Evolutionary conservation across 1,284 basidiomycete species (phyloP).

Genomic region (Meira miltonrushii): DNA sequence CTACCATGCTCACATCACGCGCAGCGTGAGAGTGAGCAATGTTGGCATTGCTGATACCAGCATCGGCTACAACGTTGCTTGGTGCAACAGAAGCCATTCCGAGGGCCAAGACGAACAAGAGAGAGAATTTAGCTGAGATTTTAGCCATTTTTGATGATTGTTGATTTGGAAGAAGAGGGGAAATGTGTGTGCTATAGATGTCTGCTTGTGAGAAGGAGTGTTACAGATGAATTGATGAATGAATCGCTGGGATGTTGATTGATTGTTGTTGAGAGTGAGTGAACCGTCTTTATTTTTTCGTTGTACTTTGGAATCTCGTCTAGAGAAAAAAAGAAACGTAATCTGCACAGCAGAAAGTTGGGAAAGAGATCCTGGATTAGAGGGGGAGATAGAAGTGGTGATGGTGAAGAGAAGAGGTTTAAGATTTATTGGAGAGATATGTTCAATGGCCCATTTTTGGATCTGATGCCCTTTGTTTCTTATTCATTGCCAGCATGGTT

Average conservation of each 20-base stretch:
- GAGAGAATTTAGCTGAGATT: not conserved
- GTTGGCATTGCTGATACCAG: not conserved
- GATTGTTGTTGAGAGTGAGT: not conserved
- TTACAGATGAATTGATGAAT: not conserved
- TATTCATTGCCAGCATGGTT: too few species aligned
- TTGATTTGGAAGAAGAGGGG: not conserved
- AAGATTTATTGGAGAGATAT: too few species aligned
- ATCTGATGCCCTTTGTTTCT: too few species aligned
- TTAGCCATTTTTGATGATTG: not conserved
- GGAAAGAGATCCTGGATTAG: not conserved
- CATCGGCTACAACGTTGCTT: not conserved
- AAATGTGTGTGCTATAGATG: not conserved
- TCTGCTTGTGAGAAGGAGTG: not conserved
- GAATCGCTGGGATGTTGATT: not conserved
- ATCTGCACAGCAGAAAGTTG: conserved; percentile 7
- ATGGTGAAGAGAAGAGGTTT: not conserved
- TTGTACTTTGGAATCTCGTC: too few species aligned
- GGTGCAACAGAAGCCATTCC: not conserved
- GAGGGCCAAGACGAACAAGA: not conserved
- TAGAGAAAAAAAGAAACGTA: not conserved
- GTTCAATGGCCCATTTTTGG: too few species aligned
- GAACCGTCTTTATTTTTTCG: not conserved
- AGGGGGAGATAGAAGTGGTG: not conserved
- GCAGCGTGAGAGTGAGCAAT: not conserved
- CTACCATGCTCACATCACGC: not conserved